Conservation (phyloP, 2,329 filamentous ascomycete genomes). For the Aureobasidium sp. region DNA sequence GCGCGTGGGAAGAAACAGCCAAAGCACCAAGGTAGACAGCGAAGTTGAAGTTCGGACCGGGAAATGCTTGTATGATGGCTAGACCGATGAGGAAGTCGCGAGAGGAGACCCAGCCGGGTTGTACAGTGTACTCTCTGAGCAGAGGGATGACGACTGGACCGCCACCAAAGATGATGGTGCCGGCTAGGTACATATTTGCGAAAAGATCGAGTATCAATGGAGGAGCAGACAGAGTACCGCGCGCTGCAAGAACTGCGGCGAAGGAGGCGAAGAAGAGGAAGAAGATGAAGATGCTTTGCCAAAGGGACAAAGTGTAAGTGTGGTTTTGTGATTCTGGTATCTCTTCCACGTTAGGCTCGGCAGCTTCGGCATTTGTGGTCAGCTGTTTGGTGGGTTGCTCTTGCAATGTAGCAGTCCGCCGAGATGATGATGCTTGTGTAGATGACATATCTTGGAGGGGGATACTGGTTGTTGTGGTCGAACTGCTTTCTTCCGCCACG, state of each 20-base stretch:
- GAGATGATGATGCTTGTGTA: neutral
- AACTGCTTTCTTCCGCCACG: neutral
- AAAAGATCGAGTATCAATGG: constrained; percentile 53
- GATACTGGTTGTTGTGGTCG: neutral
- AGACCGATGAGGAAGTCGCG: constrained; percentile 66
- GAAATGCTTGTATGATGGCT: constrained; percentile 62
- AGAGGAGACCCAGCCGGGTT: constrained; percentile 59
- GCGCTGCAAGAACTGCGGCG: constrained; percentile 44
- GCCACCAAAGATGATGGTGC: constrained; percentile 47
- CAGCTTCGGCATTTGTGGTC: neutral
- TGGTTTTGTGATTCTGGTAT: neutral
- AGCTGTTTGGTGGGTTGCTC: neutral
- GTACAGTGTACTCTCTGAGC: constrained; percentile 44
- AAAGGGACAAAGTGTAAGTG: neutral
- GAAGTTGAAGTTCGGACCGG: constrained; percentile 53
- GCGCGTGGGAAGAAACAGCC: constrained; percentile 22
- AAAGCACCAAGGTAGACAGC: constrained; percentile 35
- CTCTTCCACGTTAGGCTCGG: neutral
- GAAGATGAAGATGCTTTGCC: neutral
- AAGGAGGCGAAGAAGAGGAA: constrained; percentile 34
- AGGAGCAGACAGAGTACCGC: constrained; percentile 29
- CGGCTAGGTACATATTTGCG: constrained; percentile 64
- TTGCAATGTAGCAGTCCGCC: neutral
- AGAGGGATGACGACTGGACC: constrained; percentile 38
- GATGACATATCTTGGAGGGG: neutral